These are phyloP conservation scores for Rhinocladiella similis DNA, from an alignment of 2,329 filamentous ascomycete species.

Conservation along the genomic window DNA sequence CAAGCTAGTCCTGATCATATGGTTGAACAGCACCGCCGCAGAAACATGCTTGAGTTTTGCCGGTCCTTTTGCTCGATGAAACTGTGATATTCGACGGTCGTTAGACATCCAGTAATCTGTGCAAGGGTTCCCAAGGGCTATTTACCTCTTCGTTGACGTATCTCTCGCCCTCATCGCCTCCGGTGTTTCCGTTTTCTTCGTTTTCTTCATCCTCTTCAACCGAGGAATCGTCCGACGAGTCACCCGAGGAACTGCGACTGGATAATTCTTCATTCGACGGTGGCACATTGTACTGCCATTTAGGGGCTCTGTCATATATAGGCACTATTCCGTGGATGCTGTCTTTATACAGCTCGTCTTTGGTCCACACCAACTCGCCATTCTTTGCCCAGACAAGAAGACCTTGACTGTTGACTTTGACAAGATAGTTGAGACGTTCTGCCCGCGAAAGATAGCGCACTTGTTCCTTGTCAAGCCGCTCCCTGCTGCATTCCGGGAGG, in stretches of 20 bases:
- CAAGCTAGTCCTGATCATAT: constrained; percentile 69
- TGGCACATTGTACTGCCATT: constrained; percentile 44
- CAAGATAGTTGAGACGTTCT: constrained; percentile 78
- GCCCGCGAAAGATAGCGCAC: constrained; percentile 82
- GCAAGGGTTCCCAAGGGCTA: neutral
- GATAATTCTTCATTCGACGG: constrained; percentile 12
- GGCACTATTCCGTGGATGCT: constrained; percentile 64
- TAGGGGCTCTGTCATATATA: constrained; percentile 59
- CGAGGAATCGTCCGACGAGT: constrained; percentile 21
- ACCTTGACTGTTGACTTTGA: constrained; percentile 71
- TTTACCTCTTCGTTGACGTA: constrained; percentile 60
- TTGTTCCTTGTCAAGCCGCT: constrained; percentile 72
- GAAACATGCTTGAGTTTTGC: constrained; percentile 67
- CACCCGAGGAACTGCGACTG: constrained; percentile 30
- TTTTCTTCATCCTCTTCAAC: constrained; percentile 41
- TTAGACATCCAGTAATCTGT: too few species aligned
- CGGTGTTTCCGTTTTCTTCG: constrained; percentile 17
- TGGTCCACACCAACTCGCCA: constrained; percentile 73
- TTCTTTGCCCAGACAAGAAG: constrained; percentile 87
- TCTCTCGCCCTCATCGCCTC: constrained; percentile 56
- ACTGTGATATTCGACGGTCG: constrained; percentile 19
- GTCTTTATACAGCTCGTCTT: constrained; percentile 63
- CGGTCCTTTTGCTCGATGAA: constrained; percentile 61
- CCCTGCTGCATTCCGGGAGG: constrained; percentile 69
- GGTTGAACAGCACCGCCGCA: constrained; percentile 73